These are phyloP conservation scores for Naganishia antarctica DNA, from an alignment of 768 basidiomycete genomes.

Conservation along the genomic window DNA sequence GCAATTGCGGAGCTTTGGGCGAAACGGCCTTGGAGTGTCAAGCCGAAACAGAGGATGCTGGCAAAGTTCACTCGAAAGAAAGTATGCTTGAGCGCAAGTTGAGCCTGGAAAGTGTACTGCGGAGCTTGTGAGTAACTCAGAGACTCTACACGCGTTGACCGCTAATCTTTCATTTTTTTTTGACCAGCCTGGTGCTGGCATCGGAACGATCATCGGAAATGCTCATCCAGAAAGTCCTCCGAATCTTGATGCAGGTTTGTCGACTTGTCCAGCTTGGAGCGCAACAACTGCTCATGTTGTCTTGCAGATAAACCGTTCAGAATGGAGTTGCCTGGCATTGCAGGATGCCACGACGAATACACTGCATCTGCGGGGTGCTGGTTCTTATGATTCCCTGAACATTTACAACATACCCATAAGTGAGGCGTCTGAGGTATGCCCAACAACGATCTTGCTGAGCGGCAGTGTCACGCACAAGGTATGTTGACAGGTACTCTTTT, in stretches of 20 bases:
- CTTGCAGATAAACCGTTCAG: conserved; percentile 20
- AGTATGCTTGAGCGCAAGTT: conserved; percentile 7
- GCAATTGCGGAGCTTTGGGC: background rate
- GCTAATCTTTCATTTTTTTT: background rate
- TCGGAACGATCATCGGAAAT: conserved; percentile 19
- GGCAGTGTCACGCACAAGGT: conserved; percentile 18
- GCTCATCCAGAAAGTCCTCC: conserved; percentile 21
- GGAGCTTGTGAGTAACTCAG: conserved; percentile 4
- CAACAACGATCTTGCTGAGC: conserved; percentile 10
- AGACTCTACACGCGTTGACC: background rate
- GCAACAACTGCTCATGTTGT: background rate
- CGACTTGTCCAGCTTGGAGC: background rate
- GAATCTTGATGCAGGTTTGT: conserved; percentile 25
- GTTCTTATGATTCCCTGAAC: conserved; percentile 4
- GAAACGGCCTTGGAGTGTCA: background rate
- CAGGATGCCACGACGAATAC: conserved; percentile 1
- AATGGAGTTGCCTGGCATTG: conserved; percentile 23
- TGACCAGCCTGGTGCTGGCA: conserved; percentile 20
- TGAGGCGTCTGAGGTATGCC: conserved; percentile 21
- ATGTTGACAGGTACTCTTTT: background rate
- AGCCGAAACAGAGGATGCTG: background rate
- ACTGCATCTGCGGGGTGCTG: conserved; percentile 25
- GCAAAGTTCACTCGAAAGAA: background rate
- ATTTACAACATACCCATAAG: conserved; percentile 17
- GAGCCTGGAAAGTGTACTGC: conserved; percentile 13